Percentiles rank a stretch among this genome's conserved stretches.
phyloP scores from a whole-genome alignment of 1,139 yeast genomes.

The Pneumocystis jirovecii region DNA sequence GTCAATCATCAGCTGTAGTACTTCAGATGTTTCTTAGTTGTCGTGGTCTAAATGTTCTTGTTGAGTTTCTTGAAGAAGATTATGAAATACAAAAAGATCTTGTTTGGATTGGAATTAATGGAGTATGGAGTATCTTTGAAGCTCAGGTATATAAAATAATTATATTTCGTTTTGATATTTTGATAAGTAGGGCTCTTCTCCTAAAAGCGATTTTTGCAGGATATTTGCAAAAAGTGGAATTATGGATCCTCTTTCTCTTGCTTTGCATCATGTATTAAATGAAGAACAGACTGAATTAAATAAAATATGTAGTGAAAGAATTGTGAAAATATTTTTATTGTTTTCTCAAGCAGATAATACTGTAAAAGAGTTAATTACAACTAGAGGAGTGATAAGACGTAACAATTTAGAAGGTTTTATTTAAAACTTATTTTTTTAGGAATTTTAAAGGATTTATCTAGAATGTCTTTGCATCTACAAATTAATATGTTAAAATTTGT shows the following conservation, averaged over 20 bases:
- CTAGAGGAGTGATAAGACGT: conserved; percentile 13
- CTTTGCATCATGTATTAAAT: conserved; percentile 24
- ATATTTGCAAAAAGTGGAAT: conserved; percentile 37
- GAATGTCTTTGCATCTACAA: conserved; percentile 14
- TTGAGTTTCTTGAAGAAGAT: conserved; percentile 38
- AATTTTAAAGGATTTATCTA: conserved; percentile 17
- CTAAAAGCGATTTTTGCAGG: conserved; percentile 42
- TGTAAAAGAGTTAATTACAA: conserved; percentile 21
- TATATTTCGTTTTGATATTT: neutral
- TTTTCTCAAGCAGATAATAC: conserved; percentile 25
- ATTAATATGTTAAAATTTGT: conserved; percentile 21
- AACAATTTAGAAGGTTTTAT: neutral
- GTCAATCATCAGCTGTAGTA: conserved; percentile 29
- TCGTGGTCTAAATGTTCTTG: conserved; percentile 40
- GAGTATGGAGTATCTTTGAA: conserved; percentile 34
- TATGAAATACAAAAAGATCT: conserved; percentile 33
- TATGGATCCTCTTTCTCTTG: conserved; percentile 36
- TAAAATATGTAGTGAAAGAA: conserved; percentile 13
- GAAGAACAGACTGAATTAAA: conserved; percentile 4
- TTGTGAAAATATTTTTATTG: conserved; percentile 20
- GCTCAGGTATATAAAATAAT: conserved; percentile 21
- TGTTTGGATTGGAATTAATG: conserved; percentile 35
- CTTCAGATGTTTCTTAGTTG: conserved; percentile 40
- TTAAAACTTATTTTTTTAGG: neutral
- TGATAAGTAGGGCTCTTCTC: conserved; percentile 13